phyloP scores from a whole-genome alignment of 768 basidiomycete genomes.

The Amanita rimosa region DNA sequence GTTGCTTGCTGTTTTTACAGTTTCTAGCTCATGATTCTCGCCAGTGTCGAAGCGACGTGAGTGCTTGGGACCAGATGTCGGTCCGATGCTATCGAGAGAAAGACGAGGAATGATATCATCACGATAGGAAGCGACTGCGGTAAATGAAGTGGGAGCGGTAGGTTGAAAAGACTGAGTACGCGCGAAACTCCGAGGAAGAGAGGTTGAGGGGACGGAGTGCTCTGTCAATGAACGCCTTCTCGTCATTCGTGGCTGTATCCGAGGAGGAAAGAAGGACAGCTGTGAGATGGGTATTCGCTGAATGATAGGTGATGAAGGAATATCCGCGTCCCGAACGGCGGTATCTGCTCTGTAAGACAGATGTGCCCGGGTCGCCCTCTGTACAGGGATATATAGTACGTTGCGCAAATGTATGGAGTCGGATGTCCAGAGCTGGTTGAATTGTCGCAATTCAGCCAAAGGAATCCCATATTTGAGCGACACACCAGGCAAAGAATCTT shows the following conservation, averaged over 20 bases:
- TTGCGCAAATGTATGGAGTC: constrained; percentile 87
- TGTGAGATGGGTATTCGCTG: constrained; percentile 38
- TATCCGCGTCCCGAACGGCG: background rate
- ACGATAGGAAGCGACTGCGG: constrained; percentile 36
- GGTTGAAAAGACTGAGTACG: constrained; percentile 21
- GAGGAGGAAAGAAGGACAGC: constrained; percentile 45
- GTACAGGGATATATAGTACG: constrained; percentile 69
- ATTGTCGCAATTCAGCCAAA: constrained; percentile 69
- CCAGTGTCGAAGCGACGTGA: background rate
- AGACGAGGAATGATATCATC: constrained; percentile 44
- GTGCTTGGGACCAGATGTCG: constrained; percentile 25
- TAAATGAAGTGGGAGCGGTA: constrained; percentile 30
- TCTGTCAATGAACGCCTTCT: constrained; percentile 10
- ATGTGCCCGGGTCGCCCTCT: constrained; percentile 32
- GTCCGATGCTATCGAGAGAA: constrained; percentile 41
- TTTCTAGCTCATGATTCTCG: constrained; percentile 4
- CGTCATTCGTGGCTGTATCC: constrained; percentile 9
- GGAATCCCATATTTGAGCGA: constrained; percentile 85
- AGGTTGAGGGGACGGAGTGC: constrained; percentile 2
- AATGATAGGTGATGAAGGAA: constrained; percentile 15
- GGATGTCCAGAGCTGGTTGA: constrained; percentile 90
- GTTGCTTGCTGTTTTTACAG: background rate
- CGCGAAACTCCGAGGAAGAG: constrained; percentile 9
- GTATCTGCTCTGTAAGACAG: background rate
- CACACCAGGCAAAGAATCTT: constrained; percentile 79